Conservation (phyloP, 306 rosid genomes). For the Astragalus membranaceus region DNA sequence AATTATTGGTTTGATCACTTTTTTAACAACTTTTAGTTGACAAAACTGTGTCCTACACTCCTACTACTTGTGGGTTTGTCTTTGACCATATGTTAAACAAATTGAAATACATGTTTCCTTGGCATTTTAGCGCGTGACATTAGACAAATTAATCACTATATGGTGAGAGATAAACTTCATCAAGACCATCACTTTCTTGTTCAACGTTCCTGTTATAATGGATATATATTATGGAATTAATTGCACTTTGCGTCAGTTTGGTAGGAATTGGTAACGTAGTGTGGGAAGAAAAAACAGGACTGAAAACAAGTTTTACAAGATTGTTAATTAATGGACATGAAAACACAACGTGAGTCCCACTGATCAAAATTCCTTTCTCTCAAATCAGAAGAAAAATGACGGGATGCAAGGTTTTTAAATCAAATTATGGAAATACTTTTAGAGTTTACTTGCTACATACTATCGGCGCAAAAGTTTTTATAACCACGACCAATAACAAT, state of each 20-base stretch:
- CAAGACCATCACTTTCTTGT: neutral
- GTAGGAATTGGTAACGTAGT: too few species aligned
- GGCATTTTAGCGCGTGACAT: neutral
- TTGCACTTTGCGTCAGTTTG: neutral
- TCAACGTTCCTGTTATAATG: neutral
- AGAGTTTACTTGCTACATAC: too few species aligned
- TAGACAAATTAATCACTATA: neutral
- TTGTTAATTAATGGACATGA: too few species aligned
- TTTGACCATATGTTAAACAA: constrained; percentile 8
- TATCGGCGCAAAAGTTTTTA: too few species aligned
- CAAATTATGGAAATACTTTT: too few species aligned
- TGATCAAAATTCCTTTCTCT: too few species aligned
- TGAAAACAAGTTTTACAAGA: too few species aligned
- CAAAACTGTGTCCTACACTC: constrained; percentile 6
- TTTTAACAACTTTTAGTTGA: constrained; percentile 18
- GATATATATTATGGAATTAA: neutral
- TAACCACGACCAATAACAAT: too few species aligned
- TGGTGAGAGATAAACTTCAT: constrained; percentile 7
- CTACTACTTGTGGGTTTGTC: constrained; percentile 27
- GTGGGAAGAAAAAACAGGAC: too few species aligned
- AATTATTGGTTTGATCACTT: neutral
- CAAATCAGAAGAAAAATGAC: too few species aligned
- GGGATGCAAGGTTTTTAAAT: too few species aligned
- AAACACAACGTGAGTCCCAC: too few species aligned
- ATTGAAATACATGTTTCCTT: neutral